These are phyloP conservation scores for Metschnikowia kofuensis DNA, from an alignment of 805 yeast genomes.

Conservation along the genomic window DNA sequence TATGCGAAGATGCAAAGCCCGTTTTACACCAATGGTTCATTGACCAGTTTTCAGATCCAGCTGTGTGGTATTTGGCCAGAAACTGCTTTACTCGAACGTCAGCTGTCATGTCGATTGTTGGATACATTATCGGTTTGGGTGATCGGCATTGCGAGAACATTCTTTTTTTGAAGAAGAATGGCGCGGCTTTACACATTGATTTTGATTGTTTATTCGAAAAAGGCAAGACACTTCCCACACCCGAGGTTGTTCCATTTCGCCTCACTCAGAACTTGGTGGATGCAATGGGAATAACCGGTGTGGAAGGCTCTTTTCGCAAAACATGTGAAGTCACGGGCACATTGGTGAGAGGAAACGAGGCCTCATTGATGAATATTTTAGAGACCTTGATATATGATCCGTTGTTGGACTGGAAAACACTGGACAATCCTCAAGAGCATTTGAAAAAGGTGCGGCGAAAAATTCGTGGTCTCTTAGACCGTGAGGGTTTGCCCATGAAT, in stretches of 20 bases:
- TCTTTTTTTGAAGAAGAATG: slow-evolving; percentile 66
- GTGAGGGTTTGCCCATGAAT: slow-evolving; percentile 83
- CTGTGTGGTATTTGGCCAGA: slow-evolving; percentile 80
- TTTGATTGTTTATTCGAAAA: slow-evolving; percentile 95
- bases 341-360: slow-evolving; percentile 73
- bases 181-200: slow-evolving; percentile 88
- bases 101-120: slow-evolving; percentile 98
- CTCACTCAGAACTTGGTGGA: slow-evolving; percentile 84
- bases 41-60: slow-evolving; percentile 86
- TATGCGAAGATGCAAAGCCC: slow-evolving; percentile 50
- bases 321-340: slow-evolving; percentile 81
- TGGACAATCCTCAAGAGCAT: slow-evolving; percentile 61
- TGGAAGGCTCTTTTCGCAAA: slow-evolving; percentile 85
- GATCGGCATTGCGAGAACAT: slow-evolving; percentile 96
- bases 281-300: slow-evolving; percentile 83
- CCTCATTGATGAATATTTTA: slow-evolving; percentile 80
- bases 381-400: slow-evolving; percentile 95
- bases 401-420: slow-evolving; percentile 68
- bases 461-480: slow-evolving; percentile 73
- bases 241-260: slow-evolving; percentile 94
- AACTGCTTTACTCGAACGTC: slow-evolving; percentile 71
- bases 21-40: slow-evolving; percentile 85
- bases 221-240: slow-evolving; percentile 66
- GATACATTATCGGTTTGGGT: slow-evolving; percentile 90
- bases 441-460: slow-evolving; percentile 71